These are phyloP conservation scores for Stromatinia cepivora DNA, from an alignment of 2,329 filamentous ascomycete species.

Conservation along the genomic window DNA sequence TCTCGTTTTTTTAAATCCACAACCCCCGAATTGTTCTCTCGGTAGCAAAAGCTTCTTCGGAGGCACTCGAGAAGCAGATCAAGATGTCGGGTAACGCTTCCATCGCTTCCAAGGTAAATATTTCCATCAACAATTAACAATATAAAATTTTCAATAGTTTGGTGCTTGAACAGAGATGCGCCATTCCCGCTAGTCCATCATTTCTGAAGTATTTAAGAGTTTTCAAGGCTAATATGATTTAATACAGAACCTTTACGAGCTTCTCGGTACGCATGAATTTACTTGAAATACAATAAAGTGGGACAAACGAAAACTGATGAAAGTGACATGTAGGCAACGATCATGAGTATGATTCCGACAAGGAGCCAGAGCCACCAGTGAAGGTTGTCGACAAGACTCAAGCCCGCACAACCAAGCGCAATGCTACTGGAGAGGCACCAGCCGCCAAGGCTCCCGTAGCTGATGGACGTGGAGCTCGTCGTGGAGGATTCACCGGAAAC, in stretches of 20 bases:
- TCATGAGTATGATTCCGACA: constrained; percentile 67
- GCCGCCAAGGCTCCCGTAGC: constrained; percentile 39
- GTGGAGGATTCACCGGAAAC: constrained; percentile 68
- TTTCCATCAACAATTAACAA: constrained; percentile 1
- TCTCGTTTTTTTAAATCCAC: constrained; percentile 38
- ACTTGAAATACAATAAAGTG: constrained; percentile 27
- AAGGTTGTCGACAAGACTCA: constrained; percentile 86
- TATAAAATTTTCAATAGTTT: constrained; percentile 16
- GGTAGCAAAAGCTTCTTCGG: constrained; percentile 44
- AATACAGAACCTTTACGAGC: constrained; percentile 89
- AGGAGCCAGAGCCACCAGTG: constrained; percentile 73
- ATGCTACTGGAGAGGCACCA: constrained; percentile 74
- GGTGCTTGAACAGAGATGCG: constrained; percentile 26
- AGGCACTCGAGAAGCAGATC: constrained; percentile 43
- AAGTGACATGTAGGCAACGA: constrained; percentile 51
- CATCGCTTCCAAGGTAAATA: constrained; percentile 43
- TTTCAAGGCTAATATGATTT: constrained; percentile 43
- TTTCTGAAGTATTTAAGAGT: constrained; percentile 26
- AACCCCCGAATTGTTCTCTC: constrained; percentile 42
- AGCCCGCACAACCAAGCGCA: constrained; percentile 77
- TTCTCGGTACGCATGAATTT: constrained; percentile 74
- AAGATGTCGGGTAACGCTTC: constrained; percentile 44
- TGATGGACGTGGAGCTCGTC: constrained; percentile 38
- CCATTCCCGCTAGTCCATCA: constrained; percentile 18
- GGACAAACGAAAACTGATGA: constrained; percentile 37